Conservation (phyloP, 2,329 filamentous ascomycete species). For the Botrytis tulipae region DNA sequence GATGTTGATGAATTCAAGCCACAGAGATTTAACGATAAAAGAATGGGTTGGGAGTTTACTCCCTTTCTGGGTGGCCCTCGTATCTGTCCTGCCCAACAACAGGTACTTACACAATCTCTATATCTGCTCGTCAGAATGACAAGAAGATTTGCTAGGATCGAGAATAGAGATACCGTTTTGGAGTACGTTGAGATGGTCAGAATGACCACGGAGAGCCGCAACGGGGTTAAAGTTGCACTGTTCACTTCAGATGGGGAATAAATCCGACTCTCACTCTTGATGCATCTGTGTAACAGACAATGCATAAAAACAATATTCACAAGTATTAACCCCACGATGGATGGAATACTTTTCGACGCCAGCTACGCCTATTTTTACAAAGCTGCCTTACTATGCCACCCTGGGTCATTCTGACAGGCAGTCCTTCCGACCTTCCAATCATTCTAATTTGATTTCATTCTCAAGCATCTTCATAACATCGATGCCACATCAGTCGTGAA, state of each 20-base stretch:
- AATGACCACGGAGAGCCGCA: slow-evolving; percentile 12
- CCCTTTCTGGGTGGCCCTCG: slow-evolving; percentile 39
- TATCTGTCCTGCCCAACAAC: slow-evolving; percentile 39
- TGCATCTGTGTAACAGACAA: not conserved
- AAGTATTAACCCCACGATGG: not conserved
- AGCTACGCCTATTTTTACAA: too few species aligned
- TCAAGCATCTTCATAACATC: too few species aligned
- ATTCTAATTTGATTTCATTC: too few species aligned
- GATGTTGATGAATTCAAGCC: slow-evolving; percentile 39
- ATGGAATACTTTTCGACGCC: too few species aligned
- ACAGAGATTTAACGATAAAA: slow-evolving; percentile 38
- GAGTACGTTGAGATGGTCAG: slow-evolving; percentile 15
- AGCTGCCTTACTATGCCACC: too few species aligned
- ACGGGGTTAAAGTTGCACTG: slow-evolving; percentile 20
- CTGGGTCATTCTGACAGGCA: too few species aligned
- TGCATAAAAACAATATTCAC: not conserved
- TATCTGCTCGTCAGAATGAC: slow-evolving; percentile 29
- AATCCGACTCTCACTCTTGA: not conserved
- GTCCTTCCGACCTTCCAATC: too few species aligned
- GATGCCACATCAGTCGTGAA: too few species aligned
- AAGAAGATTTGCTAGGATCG: slow-evolving; percentile 36
- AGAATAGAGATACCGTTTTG: slow-evolving; percentile 29
- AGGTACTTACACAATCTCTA: slow-evolving; percentile 37
- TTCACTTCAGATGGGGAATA: not conserved
- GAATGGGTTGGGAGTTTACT: slow-evolving; percentile 44